Percentiles rank a stretch among this genome's conserved stretches.
Conservation (phyloP, 169 alveolate genomes). For the Cyclospora cayetanensis region DNA sequence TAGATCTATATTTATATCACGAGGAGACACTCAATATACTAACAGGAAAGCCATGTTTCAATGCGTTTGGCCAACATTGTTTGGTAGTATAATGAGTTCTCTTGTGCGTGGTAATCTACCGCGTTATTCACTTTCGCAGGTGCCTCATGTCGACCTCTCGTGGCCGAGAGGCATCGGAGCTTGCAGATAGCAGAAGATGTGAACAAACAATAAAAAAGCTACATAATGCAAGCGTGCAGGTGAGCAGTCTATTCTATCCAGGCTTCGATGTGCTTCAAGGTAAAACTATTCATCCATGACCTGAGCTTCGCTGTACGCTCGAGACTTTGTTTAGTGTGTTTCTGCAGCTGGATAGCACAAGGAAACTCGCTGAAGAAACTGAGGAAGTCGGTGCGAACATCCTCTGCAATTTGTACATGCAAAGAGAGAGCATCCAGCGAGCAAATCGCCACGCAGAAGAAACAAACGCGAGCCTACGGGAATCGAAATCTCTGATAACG, state of each 20-base stretch:
- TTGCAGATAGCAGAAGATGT: not conserved
- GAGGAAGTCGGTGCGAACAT: slow-evolving; percentile 56
- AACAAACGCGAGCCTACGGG: slow-evolving; percentile 35
- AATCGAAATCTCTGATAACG: slow-evolving; percentile 31
- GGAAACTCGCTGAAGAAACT: slow-evolving; percentile 63
- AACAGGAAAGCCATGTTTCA: no score
- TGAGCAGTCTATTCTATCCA: no score
- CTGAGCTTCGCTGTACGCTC: no score
- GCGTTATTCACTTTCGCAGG: no score
- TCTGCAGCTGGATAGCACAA: slow-evolving; percentile 38
- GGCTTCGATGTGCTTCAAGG: no score
- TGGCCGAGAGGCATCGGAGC: slow-evolving; percentile 4
- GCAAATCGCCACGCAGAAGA: slow-evolving; percentile 51
- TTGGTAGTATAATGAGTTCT: not conserved
- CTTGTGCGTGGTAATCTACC: not conserved
- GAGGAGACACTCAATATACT: not conserved
- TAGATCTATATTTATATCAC: not conserved
- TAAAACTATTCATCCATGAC: no score
- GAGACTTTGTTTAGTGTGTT: not conserved
- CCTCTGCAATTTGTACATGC: slow-evolving; percentile 60
- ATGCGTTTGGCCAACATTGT: not conserved
- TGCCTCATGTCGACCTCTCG: not conserved
- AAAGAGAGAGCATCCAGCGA: slow-evolving; percentile 58
- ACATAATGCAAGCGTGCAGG: slow-evolving; percentile 22
- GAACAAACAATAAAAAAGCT: slow-evolving; percentile 37